These are phyloP conservation scores for Lupinus albus DNA, from an alignment of 306 rosid genomes.

Conservation along the genomic window DNA sequence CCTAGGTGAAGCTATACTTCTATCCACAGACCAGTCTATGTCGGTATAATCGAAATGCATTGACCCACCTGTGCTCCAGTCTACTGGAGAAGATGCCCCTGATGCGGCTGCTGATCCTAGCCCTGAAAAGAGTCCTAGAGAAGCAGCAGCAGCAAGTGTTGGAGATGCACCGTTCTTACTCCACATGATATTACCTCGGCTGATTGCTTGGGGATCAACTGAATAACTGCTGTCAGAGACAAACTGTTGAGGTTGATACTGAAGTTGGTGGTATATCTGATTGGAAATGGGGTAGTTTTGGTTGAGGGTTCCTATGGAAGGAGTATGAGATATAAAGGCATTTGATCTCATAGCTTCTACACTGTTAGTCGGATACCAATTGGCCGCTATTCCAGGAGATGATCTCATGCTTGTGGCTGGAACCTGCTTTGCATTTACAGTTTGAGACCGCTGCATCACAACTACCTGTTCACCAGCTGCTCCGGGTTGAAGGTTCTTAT, in stretches of 20 bases:
- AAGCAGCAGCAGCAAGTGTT: constrained; percentile 78
- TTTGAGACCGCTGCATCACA: constrained; percentile 84
- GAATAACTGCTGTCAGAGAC: constrained; percentile 55
- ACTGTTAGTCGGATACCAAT: constrained; percentile 71
- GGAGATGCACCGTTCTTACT: constrained; percentile 68
- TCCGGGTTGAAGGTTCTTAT: constrained; percentile 68
- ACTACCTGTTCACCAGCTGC: constrained; percentile 70
- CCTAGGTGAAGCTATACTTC: constrained; percentile 56
- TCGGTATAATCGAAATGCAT: constrained; percentile 69
- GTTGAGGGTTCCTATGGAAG: constrained; percentile 58
- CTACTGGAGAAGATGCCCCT: constrained; percentile 77
- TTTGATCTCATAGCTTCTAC: constrained; percentile 60
- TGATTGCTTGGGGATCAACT: constrained; percentile 60
- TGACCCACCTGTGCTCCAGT: constrained; percentile 86
- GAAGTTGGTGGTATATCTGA: constrained; percentile 83
- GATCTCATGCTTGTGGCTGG: constrained; percentile 72
- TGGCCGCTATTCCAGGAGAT: constrained; percentile 62
- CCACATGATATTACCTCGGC: constrained; percentile 65
- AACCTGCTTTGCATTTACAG: constrained; percentile 62
- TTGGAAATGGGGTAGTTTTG: constrained; percentile 58
- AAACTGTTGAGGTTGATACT: constrained; percentile 68
- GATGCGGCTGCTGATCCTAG: constrained; percentile 73
- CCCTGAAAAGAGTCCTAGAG: constrained; percentile 90
- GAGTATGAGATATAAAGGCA: constrained; percentile 66
- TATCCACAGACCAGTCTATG: constrained; percentile 94